Percentiles rank a stretch among this genome's conserved stretches.
These are phyloP conservation scores for Peniophora sp. DNA, from an alignment of 1,284 basidiomycete genomes.

Conservation along the genomic window DNA sequence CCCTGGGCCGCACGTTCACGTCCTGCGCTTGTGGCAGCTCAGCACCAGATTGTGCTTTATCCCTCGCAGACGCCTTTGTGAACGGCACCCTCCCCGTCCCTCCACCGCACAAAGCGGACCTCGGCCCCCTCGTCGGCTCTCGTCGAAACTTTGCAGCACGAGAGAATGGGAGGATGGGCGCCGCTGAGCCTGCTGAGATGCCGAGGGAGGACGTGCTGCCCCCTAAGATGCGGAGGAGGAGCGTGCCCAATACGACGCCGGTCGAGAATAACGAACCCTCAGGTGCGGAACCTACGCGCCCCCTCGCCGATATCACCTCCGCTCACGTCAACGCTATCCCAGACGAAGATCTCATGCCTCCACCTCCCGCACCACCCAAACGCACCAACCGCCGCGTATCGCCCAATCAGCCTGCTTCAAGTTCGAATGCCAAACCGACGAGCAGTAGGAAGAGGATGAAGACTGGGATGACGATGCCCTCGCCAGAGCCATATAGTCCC, in stretches of 20 bases:
- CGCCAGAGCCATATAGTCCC: constrained; percentile 16
- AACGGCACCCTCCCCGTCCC: constrained; percentile 30
- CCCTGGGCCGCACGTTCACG: constrained; percentile 67
- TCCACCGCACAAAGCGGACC: constrained; percentile 27
- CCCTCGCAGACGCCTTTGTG: constrained; percentile 60
- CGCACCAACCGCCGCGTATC: constrained; percentile 26
- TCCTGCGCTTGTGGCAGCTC: constrained; percentile 69
- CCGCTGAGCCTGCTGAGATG: constrained; percentile 37
- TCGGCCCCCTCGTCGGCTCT: constrained; percentile 65
- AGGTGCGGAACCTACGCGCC: constrained; percentile 7
- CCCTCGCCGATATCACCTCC: neutral
- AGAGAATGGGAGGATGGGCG: constrained; percentile 54
- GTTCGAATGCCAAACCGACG: constrained; percentile 5
- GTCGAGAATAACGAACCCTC: constrained; percentile 18
- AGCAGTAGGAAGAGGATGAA: constrained; percentile 9
- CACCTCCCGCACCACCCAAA: constrained; percentile 32
- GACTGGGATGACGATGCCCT: constrained; percentile 22
- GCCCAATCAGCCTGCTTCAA: too few species aligned
- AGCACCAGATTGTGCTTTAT: constrained; percentile 57
- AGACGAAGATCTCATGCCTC: constrained; percentile 29
- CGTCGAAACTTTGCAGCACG: constrained; percentile 60
- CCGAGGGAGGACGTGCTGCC: constrained; percentile 40
- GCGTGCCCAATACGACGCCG: constrained; percentile 15
- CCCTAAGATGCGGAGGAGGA: constrained; percentile 57
- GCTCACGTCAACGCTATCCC: constrained; percentile 15